These are phyloP conservation scores for Citrus unshiu DNA, from an alignment of 345 rosid genomes.

Conservation along the genomic window DNA sequence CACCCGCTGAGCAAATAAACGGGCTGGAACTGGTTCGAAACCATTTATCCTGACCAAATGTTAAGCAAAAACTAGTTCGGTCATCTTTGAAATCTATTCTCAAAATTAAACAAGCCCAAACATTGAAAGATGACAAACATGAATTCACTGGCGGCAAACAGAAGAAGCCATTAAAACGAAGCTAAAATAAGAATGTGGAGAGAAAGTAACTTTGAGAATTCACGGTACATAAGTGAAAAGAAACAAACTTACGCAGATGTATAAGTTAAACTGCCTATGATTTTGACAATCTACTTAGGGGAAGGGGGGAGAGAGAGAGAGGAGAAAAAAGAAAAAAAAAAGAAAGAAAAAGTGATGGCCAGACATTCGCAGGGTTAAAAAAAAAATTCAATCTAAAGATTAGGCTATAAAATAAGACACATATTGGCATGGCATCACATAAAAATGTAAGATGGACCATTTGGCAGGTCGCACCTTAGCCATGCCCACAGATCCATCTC, in stretches of 20 bases:
- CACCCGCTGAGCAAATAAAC: slow-evolving; percentile 65
- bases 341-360: no score
- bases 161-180: neutral
- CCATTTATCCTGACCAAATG: slow-evolving; percentile 47
- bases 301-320: no score
- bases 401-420: no score
- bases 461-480: slow-evolving; percentile 19
- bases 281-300: no score
- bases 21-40: slow-evolving; percentile 76
- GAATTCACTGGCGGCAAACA: neutral
- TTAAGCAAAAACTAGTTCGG: slow-evolving; percentile 6
- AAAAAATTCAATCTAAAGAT: no score
- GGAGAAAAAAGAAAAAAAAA: no score
- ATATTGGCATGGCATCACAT: neutral
- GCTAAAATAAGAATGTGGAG: neutral
- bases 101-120: neutral
- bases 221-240: neutral
- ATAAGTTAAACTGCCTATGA: no score
- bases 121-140: neutral
- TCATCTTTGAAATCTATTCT: neutral
- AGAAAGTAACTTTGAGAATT: neutral
- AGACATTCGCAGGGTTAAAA: no score
- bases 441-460: neutral
- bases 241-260: no score
- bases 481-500: slow-evolving; percentile 24